Evolutionary conservation across 805 yeast genomes (phyloP).

Genomic region (Brettanomyces anomalus): DNA sequence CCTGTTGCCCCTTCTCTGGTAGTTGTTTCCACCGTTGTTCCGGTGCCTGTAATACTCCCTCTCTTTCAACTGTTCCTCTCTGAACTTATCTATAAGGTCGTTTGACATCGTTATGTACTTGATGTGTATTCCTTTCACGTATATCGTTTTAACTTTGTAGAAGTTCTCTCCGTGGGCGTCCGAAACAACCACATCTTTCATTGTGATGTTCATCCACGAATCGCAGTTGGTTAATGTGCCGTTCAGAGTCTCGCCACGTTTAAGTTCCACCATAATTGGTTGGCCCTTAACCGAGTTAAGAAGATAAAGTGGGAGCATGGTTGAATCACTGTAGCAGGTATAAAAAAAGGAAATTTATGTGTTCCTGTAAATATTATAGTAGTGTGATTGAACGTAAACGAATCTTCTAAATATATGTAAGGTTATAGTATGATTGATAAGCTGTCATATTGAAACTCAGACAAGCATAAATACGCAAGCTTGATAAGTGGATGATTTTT

Average conservation of each 20-base stretch:
- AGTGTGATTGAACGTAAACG: no score
- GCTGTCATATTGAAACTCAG: no score
- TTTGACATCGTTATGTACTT: slow-evolving; percentile 70
- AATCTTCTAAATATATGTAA: no score
- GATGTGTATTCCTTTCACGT: slow-evolving; percentile 79
- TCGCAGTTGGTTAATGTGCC: slow-evolving; percentile 85
- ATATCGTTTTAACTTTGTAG: slow-evolving; percentile 60
- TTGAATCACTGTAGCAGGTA: background rate
- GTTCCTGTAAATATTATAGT: no score
- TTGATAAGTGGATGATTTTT: no score
- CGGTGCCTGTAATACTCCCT: slow-evolving; percentile 13
- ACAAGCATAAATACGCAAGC: no score
- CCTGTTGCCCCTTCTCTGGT: slow-evolving; percentile 11
- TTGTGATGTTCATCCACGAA: slow-evolving; percentile 90
- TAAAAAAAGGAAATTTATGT: background rate
- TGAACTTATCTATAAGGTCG: slow-evolving; percentile 66
- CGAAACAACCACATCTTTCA: slow-evolving; percentile 64
- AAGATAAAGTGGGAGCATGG: slow-evolving; percentile 80
- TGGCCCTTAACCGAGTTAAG: slow-evolving; percentile 87
- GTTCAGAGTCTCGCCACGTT: slow-evolving; percentile 81
- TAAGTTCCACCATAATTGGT: slow-evolving; percentile 80
- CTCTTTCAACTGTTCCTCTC: slow-evolving; percentile 47
- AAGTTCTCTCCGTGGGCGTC: slow-evolving; percentile 53
- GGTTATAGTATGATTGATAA: no score
- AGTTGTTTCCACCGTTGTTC: slow-evolving; percentile 16